A percentile compares a stretch with the other conserved stretches of the same genome.
Evolutionary conservation across 108 stramenopile genomes (phyloP).

Genomic region (Chaetoceros tenuissimus): DNA sequence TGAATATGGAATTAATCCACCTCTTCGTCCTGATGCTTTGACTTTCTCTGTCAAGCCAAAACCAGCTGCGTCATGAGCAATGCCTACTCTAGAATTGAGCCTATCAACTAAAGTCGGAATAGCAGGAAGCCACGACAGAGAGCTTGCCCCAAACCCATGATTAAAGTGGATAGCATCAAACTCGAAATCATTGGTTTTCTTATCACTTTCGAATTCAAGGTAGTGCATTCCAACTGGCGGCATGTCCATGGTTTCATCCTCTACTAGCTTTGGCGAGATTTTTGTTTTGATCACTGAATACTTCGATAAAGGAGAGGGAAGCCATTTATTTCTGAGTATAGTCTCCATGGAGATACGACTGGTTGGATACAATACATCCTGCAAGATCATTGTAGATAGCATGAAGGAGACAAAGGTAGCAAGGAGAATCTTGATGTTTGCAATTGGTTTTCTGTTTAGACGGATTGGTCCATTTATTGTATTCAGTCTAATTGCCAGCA

Average conservation of each 20-base stretch:
- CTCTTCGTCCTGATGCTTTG: conserved; percentile 1
- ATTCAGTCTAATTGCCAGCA: conserved; percentile 15
- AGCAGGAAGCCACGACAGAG: conserved; percentile 55
- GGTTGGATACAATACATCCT: conserved; percentile 46
- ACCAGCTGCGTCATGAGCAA: conserved; percentile 73
- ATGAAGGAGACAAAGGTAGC: conserved; percentile 12
- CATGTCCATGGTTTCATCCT: neutral
- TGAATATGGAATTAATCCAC: conserved; percentile 26
- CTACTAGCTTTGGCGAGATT: neutral
- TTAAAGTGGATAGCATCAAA: conserved; percentile 52
- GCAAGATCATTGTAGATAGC: conserved; percentile 20
- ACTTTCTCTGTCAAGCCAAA: conserved; percentile 84
- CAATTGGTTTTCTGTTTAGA: neutral
- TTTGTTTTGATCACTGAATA: conserved; percentile 19
- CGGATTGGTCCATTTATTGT: neutral
- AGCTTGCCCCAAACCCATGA: conserved; percentile 82
- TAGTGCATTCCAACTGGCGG: conserved; percentile 48
- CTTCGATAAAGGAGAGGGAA: conserved; percentile 53
- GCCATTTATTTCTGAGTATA: conserved; percentile 28
- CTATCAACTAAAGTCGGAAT: conserved; percentile 33
- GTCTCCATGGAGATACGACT: conserved; percentile 41
- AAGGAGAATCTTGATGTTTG: neutral
- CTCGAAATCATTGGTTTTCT: neutral
- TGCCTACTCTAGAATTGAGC: conserved; percentile 27
- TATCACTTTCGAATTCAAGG: conserved; percentile 20